Conservation (phyloP, 202 grass and related monocot species). For the Zizania palustris region DNA sequence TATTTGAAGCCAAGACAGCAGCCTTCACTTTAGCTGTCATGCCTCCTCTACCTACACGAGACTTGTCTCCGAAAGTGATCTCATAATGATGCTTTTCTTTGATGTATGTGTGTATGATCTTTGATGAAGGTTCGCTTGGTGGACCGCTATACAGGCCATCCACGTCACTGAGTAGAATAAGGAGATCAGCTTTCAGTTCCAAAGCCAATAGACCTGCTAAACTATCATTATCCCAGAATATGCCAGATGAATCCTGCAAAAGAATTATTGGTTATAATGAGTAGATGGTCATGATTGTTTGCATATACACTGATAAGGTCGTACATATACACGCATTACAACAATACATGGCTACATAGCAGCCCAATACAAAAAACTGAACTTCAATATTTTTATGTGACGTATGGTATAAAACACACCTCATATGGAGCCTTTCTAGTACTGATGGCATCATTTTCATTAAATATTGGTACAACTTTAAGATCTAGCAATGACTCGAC, state of each 20-base stretch:
- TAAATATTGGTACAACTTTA: slow-evolving; percentile 93
- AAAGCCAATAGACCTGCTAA: slow-evolving; percentile 87
- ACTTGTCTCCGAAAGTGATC: slow-evolving; percentile 98
- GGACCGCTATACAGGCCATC: slow-evolving; percentile 93
- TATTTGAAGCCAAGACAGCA: slow-evolving; percentile 71
- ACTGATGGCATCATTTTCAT: slow-evolving; percentile 98
- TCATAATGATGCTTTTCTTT: slow-evolving; percentile 85
- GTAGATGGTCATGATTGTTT: background rate
- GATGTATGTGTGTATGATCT: slow-evolving; percentile 88
- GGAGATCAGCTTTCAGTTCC: slow-evolving; percentile 89
- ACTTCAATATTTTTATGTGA: background rate
- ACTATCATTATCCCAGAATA: slow-evolving; percentile 99
- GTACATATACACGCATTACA: background rate
- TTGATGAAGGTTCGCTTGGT: slow-evolving; percentile 79
- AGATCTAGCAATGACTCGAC: slow-evolving; percentile 74
- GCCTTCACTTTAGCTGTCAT: slow-evolving; percentile 99
- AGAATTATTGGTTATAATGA: slow-evolving; percentile 19
- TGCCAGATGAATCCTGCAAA: slow-evolving; percentile 94
- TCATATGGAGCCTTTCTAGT: slow-evolving; percentile 98
- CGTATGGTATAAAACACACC: slow-evolving; percentile 49
- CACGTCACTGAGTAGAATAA: slow-evolving; percentile 94
- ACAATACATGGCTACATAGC: slow-evolving; percentile 12
- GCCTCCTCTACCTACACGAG: slow-evolving; percentile 92
- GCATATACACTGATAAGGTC: slow-evolving; percentile 17
- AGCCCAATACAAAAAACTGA: background rate